Evolutionary conservation across 306 rosid species (phyloP).

Genomic region (Ochetophila trinervis): DNA sequence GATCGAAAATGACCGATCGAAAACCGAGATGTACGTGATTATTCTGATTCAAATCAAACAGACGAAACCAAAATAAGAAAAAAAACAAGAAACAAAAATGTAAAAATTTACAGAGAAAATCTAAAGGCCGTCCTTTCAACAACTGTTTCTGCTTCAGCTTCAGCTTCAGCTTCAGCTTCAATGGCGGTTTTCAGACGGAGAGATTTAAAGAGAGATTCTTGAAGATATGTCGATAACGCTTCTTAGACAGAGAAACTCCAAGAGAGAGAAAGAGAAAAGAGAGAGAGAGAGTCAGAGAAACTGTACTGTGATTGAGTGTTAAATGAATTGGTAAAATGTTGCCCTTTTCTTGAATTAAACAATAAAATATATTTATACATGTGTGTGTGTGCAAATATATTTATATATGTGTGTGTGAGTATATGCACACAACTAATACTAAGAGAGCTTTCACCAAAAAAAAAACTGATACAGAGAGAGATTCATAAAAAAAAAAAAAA

Average conservation of each 20-base stretch:
- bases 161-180: slow-evolving; percentile 7
- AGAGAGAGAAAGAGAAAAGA: slow-evolving; percentile 29
- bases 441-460: too few species aligned
- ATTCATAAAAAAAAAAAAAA: too few species aligned
- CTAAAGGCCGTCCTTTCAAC: slow-evolving; percentile 35
- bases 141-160: slow-evolving; percentile 7
- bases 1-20: slow-evolving; percentile 46
- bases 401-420: too few species aligned
- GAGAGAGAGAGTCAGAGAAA: slow-evolving; percentile 26
- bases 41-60: neutral
- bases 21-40: neutral
- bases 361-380: too few species aligned
- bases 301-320: slow-evolving; percentile 11
- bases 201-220: slow-evolving; percentile 4
- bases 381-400: too few species aligned
- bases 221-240: slow-evolving; percentile 28
- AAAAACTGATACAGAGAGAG: too few species aligned
- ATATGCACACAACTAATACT: too few species aligned
- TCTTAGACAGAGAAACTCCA: slow-evolving; percentile 22
- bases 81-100: slow-evolving; percentile 2
- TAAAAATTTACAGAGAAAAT: slow-evolving; percentile 38
- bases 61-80: neutral
- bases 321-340: too few species aligned
- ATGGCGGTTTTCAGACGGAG: neutral
- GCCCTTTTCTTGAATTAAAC: too few species aligned